Conservation (phyloP, 1,284 basidiomycete species). For the Tylopilus orsonianus region DNA sequence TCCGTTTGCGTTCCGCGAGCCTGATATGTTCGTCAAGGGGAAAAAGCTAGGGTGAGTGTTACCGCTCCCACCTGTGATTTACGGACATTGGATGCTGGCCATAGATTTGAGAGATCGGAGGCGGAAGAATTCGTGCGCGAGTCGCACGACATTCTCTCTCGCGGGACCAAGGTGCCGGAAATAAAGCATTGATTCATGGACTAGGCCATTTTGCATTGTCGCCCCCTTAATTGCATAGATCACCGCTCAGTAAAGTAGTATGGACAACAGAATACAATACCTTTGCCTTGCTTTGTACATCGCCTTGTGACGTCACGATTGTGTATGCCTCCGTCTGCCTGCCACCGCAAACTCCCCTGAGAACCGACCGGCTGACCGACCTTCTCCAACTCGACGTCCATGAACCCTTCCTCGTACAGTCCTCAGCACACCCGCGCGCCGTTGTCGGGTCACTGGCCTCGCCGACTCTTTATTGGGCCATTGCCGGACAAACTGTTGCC, state of each 20-base stretch:
- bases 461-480: constrained; percentile 60
- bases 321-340: neutral
- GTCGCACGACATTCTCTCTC: constrained; percentile 49
- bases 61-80: neutral
- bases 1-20: constrained; percentile 90
- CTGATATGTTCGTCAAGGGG: constrained; percentile 81
- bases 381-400: constrained; percentile 1
- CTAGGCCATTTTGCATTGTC: constrained; percentile 1
- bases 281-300: neutral
- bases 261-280: constrained; percentile 3
- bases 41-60: constrained; percentile 64
- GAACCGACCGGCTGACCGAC: neutral
- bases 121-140: constrained; percentile 64
- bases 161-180: constrained; percentile 21
- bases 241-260: constrained; percentile 22
- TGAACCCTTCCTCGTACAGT: neutral
- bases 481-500: constrained; percentile 57
- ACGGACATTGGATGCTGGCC: constrained; percentile 16
- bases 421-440: neutral
- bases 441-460: constrained; percentile 18
- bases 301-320: constrained; percentile 24
- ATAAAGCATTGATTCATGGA: constrained; percentile 27
- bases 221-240: constrained; percentile 17
- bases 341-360: too few species aligned
- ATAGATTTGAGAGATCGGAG: constrained; percentile 75